phyloP scores from a whole-genome alignment of 495 filamentous ascomycete genomes.

The Neurospora discreta region DNA sequence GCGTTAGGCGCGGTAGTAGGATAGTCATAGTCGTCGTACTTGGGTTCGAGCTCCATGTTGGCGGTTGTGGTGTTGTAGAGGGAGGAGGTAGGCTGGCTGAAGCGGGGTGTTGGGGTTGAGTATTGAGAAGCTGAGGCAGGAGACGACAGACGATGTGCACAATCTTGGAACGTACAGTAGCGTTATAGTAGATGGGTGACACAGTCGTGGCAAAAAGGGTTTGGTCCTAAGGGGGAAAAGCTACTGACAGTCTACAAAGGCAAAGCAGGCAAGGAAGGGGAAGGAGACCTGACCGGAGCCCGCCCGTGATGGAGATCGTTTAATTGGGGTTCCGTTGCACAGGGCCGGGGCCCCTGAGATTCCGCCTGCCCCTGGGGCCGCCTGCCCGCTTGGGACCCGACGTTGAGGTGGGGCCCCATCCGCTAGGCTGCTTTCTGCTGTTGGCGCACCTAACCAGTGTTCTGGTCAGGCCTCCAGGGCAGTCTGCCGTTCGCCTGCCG shows the following conservation, averaged over 20 bases:
- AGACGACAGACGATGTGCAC: background rate
- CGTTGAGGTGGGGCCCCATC: background rate
- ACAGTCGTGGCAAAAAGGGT: conserved; percentile 2
- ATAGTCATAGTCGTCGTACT: conserved; percentile 94
- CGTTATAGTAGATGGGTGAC: background rate
- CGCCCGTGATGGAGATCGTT: background rate
- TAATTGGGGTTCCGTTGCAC: conserved; percentile 1
- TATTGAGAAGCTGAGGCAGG: background rate
- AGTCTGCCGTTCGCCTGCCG: background rate
- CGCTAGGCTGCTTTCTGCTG: background rate
- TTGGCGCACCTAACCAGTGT: background rate
- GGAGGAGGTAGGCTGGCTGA: conserved; percentile 6
- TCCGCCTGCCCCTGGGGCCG: background rate
- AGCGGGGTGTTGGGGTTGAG: background rate
- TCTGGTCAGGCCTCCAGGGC: background rate
- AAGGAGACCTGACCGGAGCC: background rate
- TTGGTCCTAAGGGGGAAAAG: background rate
- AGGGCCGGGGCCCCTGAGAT: background rate
- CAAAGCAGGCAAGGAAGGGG: background rate
- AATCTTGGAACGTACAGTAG: background rate
- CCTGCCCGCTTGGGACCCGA: background rate
- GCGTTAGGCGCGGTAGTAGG: conserved; percentile 63
- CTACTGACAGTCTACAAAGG: background rate
- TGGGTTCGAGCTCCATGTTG: conserved; percentile 58
- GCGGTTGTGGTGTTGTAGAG: conserved; percentile 12